Evolutionary conservation across 352 stramenopile species (phyloP), one percentile per base, ranked within the genome.

Genomic region (Blastocystis sp.): DNA sequence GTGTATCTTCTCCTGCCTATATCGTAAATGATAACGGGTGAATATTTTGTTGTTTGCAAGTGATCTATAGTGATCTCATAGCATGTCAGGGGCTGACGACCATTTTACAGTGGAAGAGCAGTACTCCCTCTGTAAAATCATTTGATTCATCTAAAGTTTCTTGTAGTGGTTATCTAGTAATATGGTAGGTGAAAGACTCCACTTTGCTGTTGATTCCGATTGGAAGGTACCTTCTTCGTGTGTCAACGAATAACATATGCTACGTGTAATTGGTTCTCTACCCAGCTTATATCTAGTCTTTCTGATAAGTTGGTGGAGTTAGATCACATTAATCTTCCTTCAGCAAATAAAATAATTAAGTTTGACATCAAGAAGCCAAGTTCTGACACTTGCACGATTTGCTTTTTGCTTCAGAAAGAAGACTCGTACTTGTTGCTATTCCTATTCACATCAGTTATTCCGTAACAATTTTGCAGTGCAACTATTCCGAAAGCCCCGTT

Each of bases 51-150:
- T 65, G 2, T 30, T 65, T 3, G 20, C 2, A 4, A 47, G 16
- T 68, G 20, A 68, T 68, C 11, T 69, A 16, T 85, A 85, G 73
- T 16, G 26, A 37, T 43, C 43, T 85, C 37, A 24, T 85, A 11
- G 47, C 73, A 54, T 85, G 73, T 47, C 73, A 85, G 47, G 73
- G 50, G 1, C 18, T 3, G 9, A 68, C 37, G 8, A 85, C 73
- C 16, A 13, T 85, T 47, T 53, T 85, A 24, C 16, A 53, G 11
- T 85, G 73, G 73, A 85, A 85, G 34, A 85, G 18, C 9, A 66
- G 34, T 16, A 45, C 24, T 41, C 50, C 53, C 18, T 85, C 73
- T 20, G 53, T 45, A 6, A 85, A 85, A 68, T 30, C 20, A 24
- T 85, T 85, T 43, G 53, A 26, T 6, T 43, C 47, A 41, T 26